Base-by-base conservation (phyloP, 495 filamentous ascomycete species). In the Pyrenula aspistea region DNA sequence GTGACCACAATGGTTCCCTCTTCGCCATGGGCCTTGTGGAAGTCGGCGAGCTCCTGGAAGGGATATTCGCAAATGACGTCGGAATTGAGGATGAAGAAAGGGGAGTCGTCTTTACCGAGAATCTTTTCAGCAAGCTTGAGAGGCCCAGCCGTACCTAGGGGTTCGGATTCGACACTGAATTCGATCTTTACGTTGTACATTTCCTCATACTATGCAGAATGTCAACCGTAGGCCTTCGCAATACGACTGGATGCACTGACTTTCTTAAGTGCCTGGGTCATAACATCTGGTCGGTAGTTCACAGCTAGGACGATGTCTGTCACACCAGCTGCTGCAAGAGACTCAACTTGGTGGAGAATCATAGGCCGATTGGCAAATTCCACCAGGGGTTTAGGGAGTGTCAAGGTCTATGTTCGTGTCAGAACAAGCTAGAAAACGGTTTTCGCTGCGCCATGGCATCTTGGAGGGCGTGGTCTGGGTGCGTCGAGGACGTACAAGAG, bases 1-100 rank as follows among this genome's bases (percentile, higher is more conserved):
- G 93, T 99, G 55, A 99, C 93, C 22, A 97, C 88, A 66, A 99
- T 99, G 58, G 93, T 99, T 63, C 93, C 93, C 75, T 99, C 93
- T 49, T 96, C 80, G 49, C 93, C 93, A 71, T 99, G 93, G 12
- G 71, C 62, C 70, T 87, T 89, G 82, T 97, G 93, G 82, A 96
- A 79, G 0, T 79, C 86, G 54, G 86, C 88, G 20, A 99, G 86
- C 60, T 93, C 75, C 67, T 86, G 77, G 77, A 97, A 96, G 47
- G 93, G 93, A 72, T 91, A 99, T 55, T 99, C 92, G 81, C 94
- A 97, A 70, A 94, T 97, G 63, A 99, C 82, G 68, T 97, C 93
- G 25, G 91, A 95, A 78, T 97, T 97, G 57, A 99, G 82, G n/a
- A 99, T 93, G 72, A 99, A 97, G 77, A 97, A 97, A 49, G 93